Percentiles rank a stretch among this genome's conserved stretches.
Conservation (phyloP, 306 rosid genomes). For the Dalbergia cultrata region DNA sequence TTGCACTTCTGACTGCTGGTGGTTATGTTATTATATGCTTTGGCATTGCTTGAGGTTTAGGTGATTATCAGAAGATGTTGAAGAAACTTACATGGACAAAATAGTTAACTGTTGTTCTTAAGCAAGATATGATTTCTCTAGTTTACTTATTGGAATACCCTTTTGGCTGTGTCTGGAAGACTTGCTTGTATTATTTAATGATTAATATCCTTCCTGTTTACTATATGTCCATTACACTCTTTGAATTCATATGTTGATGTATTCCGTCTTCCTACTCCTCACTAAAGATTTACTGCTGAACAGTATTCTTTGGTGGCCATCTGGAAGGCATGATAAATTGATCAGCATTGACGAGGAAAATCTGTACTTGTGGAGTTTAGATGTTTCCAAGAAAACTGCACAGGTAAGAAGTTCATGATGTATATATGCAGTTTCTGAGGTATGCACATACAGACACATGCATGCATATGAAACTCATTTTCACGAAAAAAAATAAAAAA, state of each 20-base stretch:
- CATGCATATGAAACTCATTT: background rate
- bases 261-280: conserved; percentile 39
- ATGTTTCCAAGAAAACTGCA: conserved; percentile 81
- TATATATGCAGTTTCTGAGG: conserved; percentile 32
- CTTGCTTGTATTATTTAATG: background rate
- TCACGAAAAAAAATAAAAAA: background rate
- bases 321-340: conserved; percentile 90
- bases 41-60: conserved; percentile 25
- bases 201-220: conserved; percentile 27
- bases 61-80: conserved; percentile 12
- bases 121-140: conserved; percentile 19
- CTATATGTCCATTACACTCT: conserved; percentile 7
- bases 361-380: conserved; percentile 86
- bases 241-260: conserved; percentile 14
- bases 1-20: background rate
- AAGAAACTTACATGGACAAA: conserved; percentile 21
- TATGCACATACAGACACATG: background rate
- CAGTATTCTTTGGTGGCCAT: conserved; percentile 98
- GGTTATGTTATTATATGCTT: background rate
- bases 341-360: conserved; percentile 89
- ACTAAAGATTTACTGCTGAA: conserved; percentile 42
- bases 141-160: conserved; percentile 19
- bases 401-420: conserved; percentile 65
- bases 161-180: conserved; percentile 20
- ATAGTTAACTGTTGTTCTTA: conserved; percentile 15